Percentiles rank a stretch among this genome's conserved stretches.
Conservation (phyloP, 2,329 filamentous ascomycete genomes). For the Leptographium radiaticola region DNA sequence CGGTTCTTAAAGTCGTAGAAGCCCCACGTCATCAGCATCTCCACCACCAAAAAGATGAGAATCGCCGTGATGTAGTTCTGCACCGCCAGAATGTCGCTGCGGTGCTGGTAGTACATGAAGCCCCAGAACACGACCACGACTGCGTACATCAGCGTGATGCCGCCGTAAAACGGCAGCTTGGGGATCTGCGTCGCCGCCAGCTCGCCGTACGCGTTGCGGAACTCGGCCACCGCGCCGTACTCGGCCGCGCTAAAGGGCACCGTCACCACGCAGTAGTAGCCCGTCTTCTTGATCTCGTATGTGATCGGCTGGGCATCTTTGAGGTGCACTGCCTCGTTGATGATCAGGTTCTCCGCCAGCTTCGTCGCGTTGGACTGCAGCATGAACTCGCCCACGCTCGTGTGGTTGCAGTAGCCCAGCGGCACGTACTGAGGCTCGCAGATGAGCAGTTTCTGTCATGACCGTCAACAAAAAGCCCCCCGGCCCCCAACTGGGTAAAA, state of each 20-base stretch:
- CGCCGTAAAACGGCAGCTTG: conserved; percentile 94
- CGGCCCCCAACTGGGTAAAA: neutral
- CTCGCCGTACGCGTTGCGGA: conserved; percentile 93
- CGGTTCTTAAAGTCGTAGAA: conserved; percentile 96
- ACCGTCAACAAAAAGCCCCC: neutral
- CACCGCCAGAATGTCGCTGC: conserved; percentile 87
- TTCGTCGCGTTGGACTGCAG: conserved; percentile 63
- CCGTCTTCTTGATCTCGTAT: conserved; percentile 78
- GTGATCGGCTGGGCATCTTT: conserved; percentile 62
- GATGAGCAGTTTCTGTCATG: conserved; percentile 35
- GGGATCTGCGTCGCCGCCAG: conserved; percentile 90
- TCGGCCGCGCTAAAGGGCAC: conserved; percentile 53
- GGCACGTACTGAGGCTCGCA: conserved; percentile 63
- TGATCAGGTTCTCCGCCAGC: conserved; percentile 55
- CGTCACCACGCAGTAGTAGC: conserved; percentile 89
- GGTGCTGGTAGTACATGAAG: conserved; percentile 89
- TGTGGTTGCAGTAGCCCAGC: conserved; percentile 57
- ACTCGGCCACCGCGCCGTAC: conserved; percentile 75
- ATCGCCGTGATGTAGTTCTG: conserved; percentile 99
- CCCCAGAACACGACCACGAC: conserved; percentile 81
- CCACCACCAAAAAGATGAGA: conserved; percentile 80
- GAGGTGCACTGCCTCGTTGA: conserved; percentile 70
- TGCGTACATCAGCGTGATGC: conserved; percentile 84
- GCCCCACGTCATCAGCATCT: conserved; percentile 97
- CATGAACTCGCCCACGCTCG: conserved; percentile 76